These are phyloP conservation scores for Tolypocladium paradoxum DNA, from an alignment of 2,329 filamentous ascomycete genomes.

Conservation along the genomic window DNA sequence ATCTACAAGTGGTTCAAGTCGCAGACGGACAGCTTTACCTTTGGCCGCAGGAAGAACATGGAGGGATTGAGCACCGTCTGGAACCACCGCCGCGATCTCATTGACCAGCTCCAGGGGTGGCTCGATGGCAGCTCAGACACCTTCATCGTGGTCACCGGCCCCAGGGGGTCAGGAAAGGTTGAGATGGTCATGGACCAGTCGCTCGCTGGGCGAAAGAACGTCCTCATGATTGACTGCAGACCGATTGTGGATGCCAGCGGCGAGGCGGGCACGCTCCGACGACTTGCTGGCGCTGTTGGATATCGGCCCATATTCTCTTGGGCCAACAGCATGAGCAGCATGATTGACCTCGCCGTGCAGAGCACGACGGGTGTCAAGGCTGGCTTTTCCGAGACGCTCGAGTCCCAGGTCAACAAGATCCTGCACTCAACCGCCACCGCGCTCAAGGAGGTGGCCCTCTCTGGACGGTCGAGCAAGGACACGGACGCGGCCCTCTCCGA, in stretches of 20 bases:
- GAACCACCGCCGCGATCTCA: constrained; percentile 74
- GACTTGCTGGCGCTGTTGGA: constrained; percentile 72
- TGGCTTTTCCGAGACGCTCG: constrained; percentile 85
- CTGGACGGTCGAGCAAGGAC: constrained; percentile 58
- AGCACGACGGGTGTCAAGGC: constrained; percentile 90
- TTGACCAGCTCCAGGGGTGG: constrained; percentile 75
- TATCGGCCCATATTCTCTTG: constrained; percentile 92
- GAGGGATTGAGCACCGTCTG: constrained; percentile 71
- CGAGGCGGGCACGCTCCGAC: constrained; percentile 73
- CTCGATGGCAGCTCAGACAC: constrained; percentile 81
- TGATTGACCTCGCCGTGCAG: constrained; percentile 86
- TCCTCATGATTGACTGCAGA: constrained; percentile 85
- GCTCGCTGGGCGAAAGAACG: constrained; percentile 63
- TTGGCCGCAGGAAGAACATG: constrained; percentile 43
- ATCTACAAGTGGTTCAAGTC: constrained; percentile 71
- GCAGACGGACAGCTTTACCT: constrained; percentile 51
- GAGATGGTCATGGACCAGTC: constrained; percentile 82
- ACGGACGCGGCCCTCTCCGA: constrained; percentile 63
- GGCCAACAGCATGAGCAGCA: constrained; percentile 88
- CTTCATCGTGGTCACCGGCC: constrained; percentile 88
- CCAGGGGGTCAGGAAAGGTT: constrained; percentile 80
- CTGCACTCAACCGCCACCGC: constrained; percentile 73
- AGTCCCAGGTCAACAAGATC: constrained; percentile 82
- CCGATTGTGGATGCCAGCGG: constrained; percentile 83
- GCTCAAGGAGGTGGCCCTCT: constrained; percentile 65